Percentiles rank a stretch among this genome's conserved stretches.
Evolutionary conservation across 768 basidiomycete species (phyloP).

Genomic region (Gautieria morchelliformis): DNA sequence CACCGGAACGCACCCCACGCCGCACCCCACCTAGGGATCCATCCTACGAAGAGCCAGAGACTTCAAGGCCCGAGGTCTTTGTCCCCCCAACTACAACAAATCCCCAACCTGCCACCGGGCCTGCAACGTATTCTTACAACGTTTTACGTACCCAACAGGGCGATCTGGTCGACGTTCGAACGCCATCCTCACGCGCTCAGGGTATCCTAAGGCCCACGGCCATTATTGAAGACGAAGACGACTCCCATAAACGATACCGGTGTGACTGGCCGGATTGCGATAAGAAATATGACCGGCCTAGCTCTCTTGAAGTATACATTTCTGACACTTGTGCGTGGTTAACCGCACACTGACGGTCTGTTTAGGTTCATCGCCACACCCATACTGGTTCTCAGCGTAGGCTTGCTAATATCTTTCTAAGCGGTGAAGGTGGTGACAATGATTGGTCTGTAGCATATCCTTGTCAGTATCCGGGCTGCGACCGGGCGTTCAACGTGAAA

Average conservation of each 20-base stretch:
- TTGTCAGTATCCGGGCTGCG: conserved; percentile 66
- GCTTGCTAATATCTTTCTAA: not conserved
- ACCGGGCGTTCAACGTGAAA: conserved; percentile 73
- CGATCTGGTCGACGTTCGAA: conserved; percentile 7
- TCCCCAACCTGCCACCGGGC: conserved; percentile 2
- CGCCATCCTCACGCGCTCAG: conserved; percentile 5
- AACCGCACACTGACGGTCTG: not conserved
- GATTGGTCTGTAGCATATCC: conserved; percentile 44
- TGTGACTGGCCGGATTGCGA: conserved; percentile 5
- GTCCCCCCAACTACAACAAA: not conserved
- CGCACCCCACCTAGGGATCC: not conserved
- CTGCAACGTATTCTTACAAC: conserved; percentile 4
- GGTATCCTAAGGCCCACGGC: conserved; percentile 8
- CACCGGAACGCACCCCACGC: not conserved
- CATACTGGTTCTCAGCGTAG: not conserved
- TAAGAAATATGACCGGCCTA: conserved; percentile 9
- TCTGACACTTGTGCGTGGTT: not conserved
- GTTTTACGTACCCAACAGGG: conserved; percentile 7
- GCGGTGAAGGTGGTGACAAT: no score
- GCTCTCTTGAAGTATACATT: conserved; percentile 4
- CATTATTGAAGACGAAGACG: conserved; percentile 8
- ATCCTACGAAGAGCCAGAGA: not conserved
- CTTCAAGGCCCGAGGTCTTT: not conserved
- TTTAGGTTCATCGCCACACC: not conserved
- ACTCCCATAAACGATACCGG: conserved; percentile 7